phyloP scores from a whole-genome alignment of 805 yeast genomes.

The Wickerhamiella kurtzmanii region DNA sequence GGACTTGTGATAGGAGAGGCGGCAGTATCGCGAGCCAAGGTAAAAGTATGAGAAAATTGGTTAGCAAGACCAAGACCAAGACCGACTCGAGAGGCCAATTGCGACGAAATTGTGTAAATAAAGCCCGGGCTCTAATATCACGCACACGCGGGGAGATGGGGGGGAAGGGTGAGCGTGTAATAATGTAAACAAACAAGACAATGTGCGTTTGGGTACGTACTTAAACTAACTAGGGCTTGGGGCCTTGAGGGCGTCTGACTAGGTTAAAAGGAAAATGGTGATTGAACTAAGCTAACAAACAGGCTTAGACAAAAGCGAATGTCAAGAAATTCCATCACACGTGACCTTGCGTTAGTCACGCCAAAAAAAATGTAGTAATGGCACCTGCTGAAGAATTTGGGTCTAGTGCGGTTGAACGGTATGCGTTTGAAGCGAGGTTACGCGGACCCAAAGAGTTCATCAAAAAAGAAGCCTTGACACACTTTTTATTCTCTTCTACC shows the following conservation, averaged over 20 bases:
- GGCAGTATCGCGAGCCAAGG: too few species aligned
- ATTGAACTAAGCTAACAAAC: too few species aligned
- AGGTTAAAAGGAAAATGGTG: too few species aligned
- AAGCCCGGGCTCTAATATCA: not conserved
- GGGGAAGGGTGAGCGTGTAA: not conserved
- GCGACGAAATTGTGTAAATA: not conserved
- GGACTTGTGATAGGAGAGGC: not conserved
- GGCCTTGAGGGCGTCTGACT: not conserved
- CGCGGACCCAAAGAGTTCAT: not conserved
- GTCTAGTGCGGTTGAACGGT: not conserved
- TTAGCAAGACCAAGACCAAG: not conserved
- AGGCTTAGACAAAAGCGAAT: too few species aligned
- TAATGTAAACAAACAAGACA: not conserved
- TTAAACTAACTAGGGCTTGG: not conserved
- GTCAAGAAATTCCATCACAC: too few species aligned
- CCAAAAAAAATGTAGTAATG: too few species aligned
- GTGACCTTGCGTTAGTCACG: not conserved
- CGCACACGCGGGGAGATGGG: too few species aligned
- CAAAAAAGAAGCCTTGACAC: not conserved
- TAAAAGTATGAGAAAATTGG: not conserved
- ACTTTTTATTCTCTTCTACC: not conserved
- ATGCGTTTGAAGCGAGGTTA: not conserved
- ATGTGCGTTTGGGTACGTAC: not conserved
- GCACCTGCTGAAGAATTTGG: not conserved
- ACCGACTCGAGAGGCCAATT: not conserved